phyloP scores from a whole-genome alignment of 2,329 filamentous ascomycete species.

The Paraphoma sp. region DNA sequence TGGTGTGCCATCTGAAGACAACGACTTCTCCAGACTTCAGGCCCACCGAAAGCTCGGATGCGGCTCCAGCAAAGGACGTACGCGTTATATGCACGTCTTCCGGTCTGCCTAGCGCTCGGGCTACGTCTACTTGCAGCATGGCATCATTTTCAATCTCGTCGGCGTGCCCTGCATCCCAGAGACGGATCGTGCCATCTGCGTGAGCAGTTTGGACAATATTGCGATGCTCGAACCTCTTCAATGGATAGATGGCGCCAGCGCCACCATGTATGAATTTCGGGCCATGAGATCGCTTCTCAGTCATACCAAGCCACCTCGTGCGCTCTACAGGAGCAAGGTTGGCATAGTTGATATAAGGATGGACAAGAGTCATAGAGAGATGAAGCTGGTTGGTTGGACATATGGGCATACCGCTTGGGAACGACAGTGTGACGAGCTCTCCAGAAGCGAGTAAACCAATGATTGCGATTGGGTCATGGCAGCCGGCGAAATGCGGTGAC shows the following conservation, averaged over 20 bases:
- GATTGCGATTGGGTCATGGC: constrained; percentile 88
- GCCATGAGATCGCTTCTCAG: constrained; percentile 81
- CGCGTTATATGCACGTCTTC: constrained; percentile 77
- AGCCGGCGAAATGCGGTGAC: constrained; percentile 85
- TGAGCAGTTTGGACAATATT: constrained; percentile 88
- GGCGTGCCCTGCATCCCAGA: constrained; percentile 91
- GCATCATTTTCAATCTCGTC: constrained; percentile 91
- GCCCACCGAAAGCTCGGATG: constrained; percentile 85
- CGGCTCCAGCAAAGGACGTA: constrained; percentile 81
- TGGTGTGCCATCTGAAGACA: constrained; percentile 86
- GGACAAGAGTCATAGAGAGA: constrained; percentile 83
- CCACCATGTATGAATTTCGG: constrained; percentile 82
- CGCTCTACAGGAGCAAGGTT: constrained; percentile 77
- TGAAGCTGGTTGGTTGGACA: constrained; percentile 93
- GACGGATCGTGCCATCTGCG: constrained; percentile 85
- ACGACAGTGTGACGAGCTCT: constrained; percentile 87
- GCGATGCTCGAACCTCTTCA: constrained; percentile 80
- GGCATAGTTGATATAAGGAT: constrained; percentile 82
- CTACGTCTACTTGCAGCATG: constrained; percentile 85
- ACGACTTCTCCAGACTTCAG: constrained; percentile 83
- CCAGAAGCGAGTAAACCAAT: constrained; percentile 82
- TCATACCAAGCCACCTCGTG: constrained; percentile 85
- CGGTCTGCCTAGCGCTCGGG: constrained; percentile 79
- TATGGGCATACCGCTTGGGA: constrained; percentile 90
- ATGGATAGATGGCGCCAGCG: constrained; percentile 70